phyloP scores from a whole-genome alignment of 805 yeast species.

The Lipomyces japonicus region DNA sequence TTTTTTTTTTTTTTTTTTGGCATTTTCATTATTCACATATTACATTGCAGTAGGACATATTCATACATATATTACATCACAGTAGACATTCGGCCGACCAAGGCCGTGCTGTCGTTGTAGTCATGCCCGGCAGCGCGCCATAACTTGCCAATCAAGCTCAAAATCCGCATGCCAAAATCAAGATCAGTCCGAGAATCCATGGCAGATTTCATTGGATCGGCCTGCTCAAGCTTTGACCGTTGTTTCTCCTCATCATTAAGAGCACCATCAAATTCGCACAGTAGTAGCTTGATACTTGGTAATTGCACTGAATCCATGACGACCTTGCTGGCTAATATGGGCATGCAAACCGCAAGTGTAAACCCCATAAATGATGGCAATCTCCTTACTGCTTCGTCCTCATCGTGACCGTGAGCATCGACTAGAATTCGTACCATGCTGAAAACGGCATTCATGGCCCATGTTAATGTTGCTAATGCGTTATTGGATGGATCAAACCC shows the following conservation, averaged over 20 bases:
- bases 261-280: slow-evolving; percentile 6
- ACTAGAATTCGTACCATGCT: slow-evolving; percentile 10
- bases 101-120: slow-evolving; percentile 21
- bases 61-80: too few relatives aligned
- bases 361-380: slow-evolving; percentile 23
- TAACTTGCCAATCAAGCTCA: slow-evolving; percentile 8
- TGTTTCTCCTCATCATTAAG: not conserved
- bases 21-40: too few relatives aligned
- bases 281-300: slow-evolving; percentile 18
- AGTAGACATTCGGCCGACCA: slow-evolving; percentile 19
- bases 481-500: not conserved
- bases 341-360: slow-evolving; percentile 14
- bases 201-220: not conserved
- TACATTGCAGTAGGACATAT: too few relatives aligned
- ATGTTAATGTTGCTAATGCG: slow-evolving; percentile 6
- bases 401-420: slow-evolving; percentile 19
- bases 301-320: slow-evolving; percentile 17
- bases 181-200: slow-evolving; percentile 3
- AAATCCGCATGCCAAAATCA: slow-evolving; percentile 14
- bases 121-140: slow-evolving; percentile 18
- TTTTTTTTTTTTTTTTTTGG: too few relatives aligned
- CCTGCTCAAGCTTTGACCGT: not conserved
- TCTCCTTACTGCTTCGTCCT: slow-evolving; percentile 14
- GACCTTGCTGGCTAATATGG: slow-evolving; percentile 16
- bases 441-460: slow-evolving; percentile 12